Base-by-base conservation (phyloP, 768 basidiomycete species). In the Amanita fuliginea region DNA sequence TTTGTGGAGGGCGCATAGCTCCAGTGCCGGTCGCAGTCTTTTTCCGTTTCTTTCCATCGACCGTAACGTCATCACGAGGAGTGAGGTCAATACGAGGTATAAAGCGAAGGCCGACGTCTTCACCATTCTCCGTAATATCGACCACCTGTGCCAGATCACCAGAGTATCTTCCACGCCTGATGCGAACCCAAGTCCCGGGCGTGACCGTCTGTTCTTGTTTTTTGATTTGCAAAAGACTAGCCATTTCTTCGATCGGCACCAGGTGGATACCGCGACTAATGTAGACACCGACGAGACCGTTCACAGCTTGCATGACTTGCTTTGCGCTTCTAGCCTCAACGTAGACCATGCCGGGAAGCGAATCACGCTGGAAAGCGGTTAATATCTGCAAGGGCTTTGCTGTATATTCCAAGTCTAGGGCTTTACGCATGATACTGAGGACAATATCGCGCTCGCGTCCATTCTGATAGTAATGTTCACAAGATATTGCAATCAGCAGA, bases 241-340 rank as follows among this genome's bases (percentile, higher is more conserved):
- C 91, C 94, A 98, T 98, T 70, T 99, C 96, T 59, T 94, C 88
- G 51, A 97, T 92, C 6, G 93, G 93, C 0, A 97, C 93, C 30
- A 96, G 76, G 16, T 76, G 74, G 53, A 91, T 79, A 13, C 88
- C 87, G 45, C 86, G 81, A 58, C 78, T 81, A 24, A 81, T 76
- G 64, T 92, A 99, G 47, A 98, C 81, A 46, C 94, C 96, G 45
- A 98, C 87, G 42, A 98, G 83, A 22, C 95, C 95, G 50, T 81
- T 76, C 60, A 89, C 79, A 5, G 95, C 94, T 50, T 83, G 76
- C 54, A 73, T 77, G 49, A 97, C 95, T 58, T 91, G 82, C 52
- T 88, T 82, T 26, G 91, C 76, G 53, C 86, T 86, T 44, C 86
- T 80, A 7, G 95, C 92, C 68, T 99, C 96, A 42, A 99, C 83